Evolutionary conservation across 306 rosid genomes (phyloP), one percentile per base, ranked within the genome.

Genomic region (Inga leiocalycina): DNA sequence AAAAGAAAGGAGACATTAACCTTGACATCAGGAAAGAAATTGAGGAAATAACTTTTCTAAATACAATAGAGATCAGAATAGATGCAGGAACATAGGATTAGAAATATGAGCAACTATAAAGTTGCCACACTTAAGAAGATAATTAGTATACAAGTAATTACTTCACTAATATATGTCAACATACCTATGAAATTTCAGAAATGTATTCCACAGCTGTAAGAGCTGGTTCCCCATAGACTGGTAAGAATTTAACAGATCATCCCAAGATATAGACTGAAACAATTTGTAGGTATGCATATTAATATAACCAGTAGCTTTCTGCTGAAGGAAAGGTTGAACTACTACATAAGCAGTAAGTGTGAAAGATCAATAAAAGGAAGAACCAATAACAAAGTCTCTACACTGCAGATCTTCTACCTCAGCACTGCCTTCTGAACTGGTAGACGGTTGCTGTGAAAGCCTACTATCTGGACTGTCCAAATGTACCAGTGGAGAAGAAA

Each of bases 161-260:
- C 74, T 74, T 57, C 6, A 74, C 32, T 73, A 66, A 73, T 11
- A 81, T 45, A 73, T 20, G 54, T 79, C 80, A 62, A 44, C 73
- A 74, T 73, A 94, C 98, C 98, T 93, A 81, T 93, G 98, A 84
- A 94, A 93, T 67, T 89, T 89, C 78, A 91, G 76, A 91, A 93
- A 94, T 16, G 87, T 87, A 83, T 89, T 94, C 98, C 98, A 94
- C 75, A 91, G 84, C 85, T 78, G 86, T 39, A 87, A 76, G 37
- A 91, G 78, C 84, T 94, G 92, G 65, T 88, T 93, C n/a, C 97
- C 98, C 85, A 89, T 45, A 45, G 83, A 80, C 86, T 85, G 89
- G 71, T 91, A 91, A 34, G 75, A 71, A 71, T 85, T 83, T 83
- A 82, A 46, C 37, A 91, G 74, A 75, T 89, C 89, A 71, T 82